These are phyloP conservation scores for Adiantum capillusveneris DNA, from an alignment of 75 land plant genomes.

Conservation along the genomic window DNA sequence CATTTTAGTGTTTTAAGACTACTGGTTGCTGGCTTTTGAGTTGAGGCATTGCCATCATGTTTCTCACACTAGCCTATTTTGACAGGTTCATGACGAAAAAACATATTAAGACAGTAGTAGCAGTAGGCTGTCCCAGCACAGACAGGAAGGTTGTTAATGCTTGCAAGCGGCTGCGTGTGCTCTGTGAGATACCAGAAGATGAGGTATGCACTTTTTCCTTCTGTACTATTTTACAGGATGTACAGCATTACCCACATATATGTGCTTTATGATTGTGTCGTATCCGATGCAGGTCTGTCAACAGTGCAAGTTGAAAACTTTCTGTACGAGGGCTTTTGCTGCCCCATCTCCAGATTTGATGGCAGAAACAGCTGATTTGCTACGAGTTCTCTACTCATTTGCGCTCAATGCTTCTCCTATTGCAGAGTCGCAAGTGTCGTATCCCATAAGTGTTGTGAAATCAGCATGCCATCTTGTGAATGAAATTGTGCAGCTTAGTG, in stretches of 20 bases:
- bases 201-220: no score
- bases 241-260: background rate
- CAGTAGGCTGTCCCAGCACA: conserved; percentile 72
- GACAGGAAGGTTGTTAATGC: conserved; percentile 82
- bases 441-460: conserved; percentile 1
- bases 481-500: conserved; percentile 52
- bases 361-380: conserved; percentile 64
- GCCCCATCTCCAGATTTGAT: conserved; percentile 49
- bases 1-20: no score
- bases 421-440: conserved; percentile 7
- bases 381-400: conserved; percentile 61
- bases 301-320: conserved; percentile 62
- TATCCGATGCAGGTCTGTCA: conserved; percentile 70
- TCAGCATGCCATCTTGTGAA: conserved; percentile 51
- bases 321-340: conserved; percentile 61
- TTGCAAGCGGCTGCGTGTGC: conserved; percentile 78
- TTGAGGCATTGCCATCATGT: no score
- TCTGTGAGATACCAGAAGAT: conserved; percentile 57
- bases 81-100: conserved; percentile 45
- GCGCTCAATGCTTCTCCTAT: conserved; percentile 44
- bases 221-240: background rate
- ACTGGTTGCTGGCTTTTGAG: no score
- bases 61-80: conserved; percentile 1
- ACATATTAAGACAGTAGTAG: conserved; percentile 45
- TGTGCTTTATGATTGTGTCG: background rate